Evolutionary conservation across 768 basidiomycete genomes (phyloP).

Genomic region (Collybia nuda): DNA sequence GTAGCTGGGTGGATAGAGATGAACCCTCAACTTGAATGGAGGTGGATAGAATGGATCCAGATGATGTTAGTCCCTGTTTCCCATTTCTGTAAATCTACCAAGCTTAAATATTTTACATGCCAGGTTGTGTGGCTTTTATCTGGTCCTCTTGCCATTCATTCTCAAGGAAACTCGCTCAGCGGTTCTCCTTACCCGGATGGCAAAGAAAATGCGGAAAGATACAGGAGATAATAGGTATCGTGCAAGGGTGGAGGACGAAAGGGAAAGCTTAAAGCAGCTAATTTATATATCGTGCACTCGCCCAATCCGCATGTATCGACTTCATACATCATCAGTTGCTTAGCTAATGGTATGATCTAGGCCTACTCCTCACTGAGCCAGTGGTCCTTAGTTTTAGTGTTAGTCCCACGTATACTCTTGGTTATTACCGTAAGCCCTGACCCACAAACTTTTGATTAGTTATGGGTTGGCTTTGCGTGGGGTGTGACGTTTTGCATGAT

Average conservation of each 20-base stretch:
- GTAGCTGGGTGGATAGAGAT: constrained; percentile 68
- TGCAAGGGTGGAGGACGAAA: constrained; percentile 64
- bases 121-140: constrained; percentile 53
- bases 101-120: too few species aligned
- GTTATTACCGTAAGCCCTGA: not conserved
- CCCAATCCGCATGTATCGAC: constrained; percentile 57
- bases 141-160: constrained; percentile 49
- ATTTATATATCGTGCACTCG: constrained; percentile 72
- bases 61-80: constrained; percentile 46
- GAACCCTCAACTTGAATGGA: constrained; percentile 59
- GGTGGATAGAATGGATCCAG: constrained; percentile 86
- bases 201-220: constrained; percentile 60
- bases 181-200: constrained; percentile 67
- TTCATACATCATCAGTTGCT: not conserved
- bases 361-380: constrained; percentile 69
- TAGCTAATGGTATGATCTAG: constrained; percentile 27
- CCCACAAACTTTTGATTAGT: constrained; percentile 26
- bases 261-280: constrained; percentile 50
- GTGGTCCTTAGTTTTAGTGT: constrained; percentile 75
- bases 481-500: constrained; percentile 71
- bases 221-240: constrained; percentile 65
- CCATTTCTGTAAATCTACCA: not conserved
- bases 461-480: constrained; percentile 79
- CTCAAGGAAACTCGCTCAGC: constrained; percentile 75
- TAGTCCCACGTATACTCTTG: constrained; percentile 18